Evolutionary conservation across 805 yeast species (phyloP), one percentile per base, ranked within the genome.

Genomic region (Yarrowia sp.): DNA sequence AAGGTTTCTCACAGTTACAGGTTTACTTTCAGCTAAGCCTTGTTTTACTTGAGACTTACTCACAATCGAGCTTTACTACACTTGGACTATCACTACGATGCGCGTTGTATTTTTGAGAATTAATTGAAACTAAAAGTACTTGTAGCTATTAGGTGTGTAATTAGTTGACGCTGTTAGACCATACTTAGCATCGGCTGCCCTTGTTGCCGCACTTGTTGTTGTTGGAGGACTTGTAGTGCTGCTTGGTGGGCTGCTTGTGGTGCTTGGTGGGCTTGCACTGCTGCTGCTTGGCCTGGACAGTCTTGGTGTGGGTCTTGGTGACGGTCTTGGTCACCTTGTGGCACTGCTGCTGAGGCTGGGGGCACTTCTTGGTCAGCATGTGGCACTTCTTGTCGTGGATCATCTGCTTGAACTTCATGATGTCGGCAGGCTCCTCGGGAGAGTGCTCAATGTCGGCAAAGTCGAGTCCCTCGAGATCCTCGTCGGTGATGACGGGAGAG

Each of bases 341-440:
- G 40, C 63, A 56, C 63, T 56, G 16, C 63, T 56, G 63, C 48
- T 41, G n/a, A 40, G 63, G 63, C 63, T 56, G 63, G 40, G 63
- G 63, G 40, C 63, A 56, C 63, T 56, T 56, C 63, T 41, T 56
- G 48, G 63, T 42, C 38, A 56, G 40, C 48, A 41, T 56, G 26
- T 9, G 12, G 48, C 63, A 56, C 48, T 56, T 56, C 63, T 56
- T 56, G 63, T 56, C 63, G 22, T 56, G 63, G 48, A 56, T 56
- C 63, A 56, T 56, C 63, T 56, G 63, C 63, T 56, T 56, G 48
- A 56, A 42, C 48, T 56, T 41, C 63, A 56, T 56, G 63, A 56
- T 56, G 48, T 56, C 63, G 8, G 63, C 63, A 41, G 63, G 63
- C 36, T 56, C 63, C 48, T 56, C 63, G 26, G 63, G 36, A 15